These are phyloP conservation scores for Thelonectria blattea DNA, from an alignment of 2,329 filamentous ascomycete species.

Conservation along the genomic window DNA sequence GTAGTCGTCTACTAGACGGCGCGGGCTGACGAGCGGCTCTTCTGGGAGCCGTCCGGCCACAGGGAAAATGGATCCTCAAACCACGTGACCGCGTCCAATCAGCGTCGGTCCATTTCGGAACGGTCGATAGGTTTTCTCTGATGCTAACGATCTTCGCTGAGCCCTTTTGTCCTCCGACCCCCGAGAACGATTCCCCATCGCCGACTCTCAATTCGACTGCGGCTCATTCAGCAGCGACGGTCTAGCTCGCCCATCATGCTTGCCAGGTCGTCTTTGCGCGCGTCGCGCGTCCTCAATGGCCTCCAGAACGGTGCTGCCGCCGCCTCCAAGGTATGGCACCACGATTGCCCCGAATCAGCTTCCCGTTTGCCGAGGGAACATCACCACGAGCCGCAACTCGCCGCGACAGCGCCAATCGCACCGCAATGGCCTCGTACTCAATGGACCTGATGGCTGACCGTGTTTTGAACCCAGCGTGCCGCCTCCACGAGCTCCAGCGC, in stretches of 20 bases:
- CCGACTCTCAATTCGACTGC: conserved; percentile 45
- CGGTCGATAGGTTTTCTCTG: conserved; percentile 50
- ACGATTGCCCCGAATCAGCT: conserved; percentile 38
- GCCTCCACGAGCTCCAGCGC: conserved; percentile 77
- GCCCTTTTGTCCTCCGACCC: conserved; percentile 47
- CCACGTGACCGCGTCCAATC: conserved; percentile 50
- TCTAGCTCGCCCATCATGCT: conserved; percentile 74
- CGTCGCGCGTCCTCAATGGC: conserved; percentile 83
- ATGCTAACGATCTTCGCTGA: conserved; percentile 46
- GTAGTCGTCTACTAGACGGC: conserved; percentile 2
- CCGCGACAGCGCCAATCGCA: conserved; percentile 40
- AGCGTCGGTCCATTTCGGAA: conserved; percentile 52
- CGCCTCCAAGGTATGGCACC: conserved; percentile 73
- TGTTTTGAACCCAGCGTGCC: conserved; percentile 57
- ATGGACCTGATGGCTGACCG: conserved; percentile 47
- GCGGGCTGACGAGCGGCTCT: conserved; percentile 5
- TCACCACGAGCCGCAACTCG: conserved; percentile 33
- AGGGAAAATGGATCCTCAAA: conserved; percentile 24
- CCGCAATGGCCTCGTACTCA: conserved; percentile 26
- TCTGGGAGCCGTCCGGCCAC: conserved; percentile 28
- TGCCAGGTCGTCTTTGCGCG: conserved; percentile 89
- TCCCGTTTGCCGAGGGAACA: conserved; percentile 46
- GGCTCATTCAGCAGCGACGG: conserved; percentile 46
- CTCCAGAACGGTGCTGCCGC: conserved; percentile 75
- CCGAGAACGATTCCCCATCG: conserved; percentile 48